Conservation (phyloP, 2,329 filamentous ascomycete genomes). For the Botrytis paeoniae region DNA sequence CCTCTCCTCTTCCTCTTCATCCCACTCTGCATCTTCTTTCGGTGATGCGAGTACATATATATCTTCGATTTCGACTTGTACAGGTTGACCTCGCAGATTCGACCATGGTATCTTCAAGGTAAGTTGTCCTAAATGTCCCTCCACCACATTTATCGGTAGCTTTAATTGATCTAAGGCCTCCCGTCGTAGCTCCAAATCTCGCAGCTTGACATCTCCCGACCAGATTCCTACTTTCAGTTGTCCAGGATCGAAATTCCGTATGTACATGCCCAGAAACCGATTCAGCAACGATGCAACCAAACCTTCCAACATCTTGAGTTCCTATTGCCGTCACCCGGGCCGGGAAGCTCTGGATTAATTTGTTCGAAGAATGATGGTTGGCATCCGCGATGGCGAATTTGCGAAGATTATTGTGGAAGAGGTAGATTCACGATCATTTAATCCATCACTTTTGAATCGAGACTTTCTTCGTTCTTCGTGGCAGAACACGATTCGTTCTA, state of each 20-base stretch:
- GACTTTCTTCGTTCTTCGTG: conserved; percentile 4
- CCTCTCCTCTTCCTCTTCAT: conserved; percentile 86
- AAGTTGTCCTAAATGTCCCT: conserved; percentile 88
- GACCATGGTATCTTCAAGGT: conserved; percentile 97
- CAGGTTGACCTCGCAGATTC: conserved; percentile 88
- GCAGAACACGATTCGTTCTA: conserved; percentile 17
- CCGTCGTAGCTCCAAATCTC: conserved; percentile 84
- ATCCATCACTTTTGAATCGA: conserved; percentile 23
- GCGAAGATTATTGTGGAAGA: neutral
- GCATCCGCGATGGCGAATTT: conserved; percentile 26
- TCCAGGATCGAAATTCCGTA: conserved; percentile 97
- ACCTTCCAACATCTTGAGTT: conserved; percentile 85
- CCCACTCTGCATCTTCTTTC: conserved; percentile 90
- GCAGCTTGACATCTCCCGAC: conserved; percentile 96
- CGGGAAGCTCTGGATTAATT: conserved; percentile 43
- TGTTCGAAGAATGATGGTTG: conserved; percentile 21
- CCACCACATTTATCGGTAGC: conserved; percentile 92
- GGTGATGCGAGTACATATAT: conserved; percentile 93
- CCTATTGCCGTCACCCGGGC: conserved; percentile 69
- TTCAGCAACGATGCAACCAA: conserved; percentile 96
- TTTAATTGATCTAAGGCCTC: conserved; percentile 97
- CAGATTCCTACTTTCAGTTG: conserved; percentile 99
- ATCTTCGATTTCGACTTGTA: conserved; percentile 94
- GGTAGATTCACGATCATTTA: conserved; percentile 18
- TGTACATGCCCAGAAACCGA: conserved; percentile 99